Evolutionary conservation across 306 rosid species (phyloP), one percentile per base, ranked within the genome.

Genomic region (Pyrus pyrifolia): DNA sequence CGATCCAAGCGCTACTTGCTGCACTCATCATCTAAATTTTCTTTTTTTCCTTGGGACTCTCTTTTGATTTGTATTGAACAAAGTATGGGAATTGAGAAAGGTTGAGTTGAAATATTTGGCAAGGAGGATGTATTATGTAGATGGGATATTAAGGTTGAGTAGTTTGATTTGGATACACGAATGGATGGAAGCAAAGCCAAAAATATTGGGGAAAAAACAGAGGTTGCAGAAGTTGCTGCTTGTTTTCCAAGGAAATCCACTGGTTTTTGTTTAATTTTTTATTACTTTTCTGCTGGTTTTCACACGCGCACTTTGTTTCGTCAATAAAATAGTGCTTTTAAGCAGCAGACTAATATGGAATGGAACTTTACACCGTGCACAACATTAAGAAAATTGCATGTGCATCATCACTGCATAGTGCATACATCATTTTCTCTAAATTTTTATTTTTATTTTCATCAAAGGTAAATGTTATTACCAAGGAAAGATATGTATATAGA

Each of bases 1-100:
- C 83, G 27, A 80, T 71, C 85, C 85, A 81, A 59, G 63, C 72
- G 18, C 66, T 63, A 18, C 75, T 35, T 70, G 78, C 65, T 75
- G 77, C 21, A 22, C 77, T 73, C 61, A 67, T 67, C 11, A 27
- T 59, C 60, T 18, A 72, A 62, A 46, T 6, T 29, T 27, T 9
- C 27, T 13, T 60, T 60, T 23, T 60, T 60, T 2, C 11, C 65
- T 23, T 12, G 15, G 27, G 59, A 52, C n/a, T 1, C 13, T n/a
- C 62, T 21, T 57, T 5, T 52, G 22, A 57, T 57, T 57, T 57
- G 62, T 57, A 57, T n/a, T n/a, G 27, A 52, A 52, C 59, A 52
- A 18, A 52, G 6, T 52, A 17, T 22, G 62, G 11, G 44, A 40
- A 40, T 40, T 7, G 3, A 40, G 11, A 40, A 40, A 2, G 44